Conservation (phyloP, 495 filamentous ascomycete genomes). For the Aspergillus campestris region DNA sequence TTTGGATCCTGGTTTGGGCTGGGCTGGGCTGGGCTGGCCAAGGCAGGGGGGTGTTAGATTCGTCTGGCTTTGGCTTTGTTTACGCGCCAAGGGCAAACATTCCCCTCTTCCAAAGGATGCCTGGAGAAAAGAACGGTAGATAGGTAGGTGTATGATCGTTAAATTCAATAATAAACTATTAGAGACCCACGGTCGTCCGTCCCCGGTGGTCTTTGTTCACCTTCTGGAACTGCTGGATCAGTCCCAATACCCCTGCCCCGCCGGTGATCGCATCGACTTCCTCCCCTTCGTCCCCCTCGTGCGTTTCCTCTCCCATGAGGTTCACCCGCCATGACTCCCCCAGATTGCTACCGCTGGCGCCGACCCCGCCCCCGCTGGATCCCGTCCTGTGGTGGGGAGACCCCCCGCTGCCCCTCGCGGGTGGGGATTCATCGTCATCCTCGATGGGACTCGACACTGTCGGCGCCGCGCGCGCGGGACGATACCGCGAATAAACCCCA, state of each 20-base stretch:
- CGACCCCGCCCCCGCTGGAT: slow-evolving; percentile 33
- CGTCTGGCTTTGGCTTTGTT: no score
- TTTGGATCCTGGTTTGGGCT: no score
- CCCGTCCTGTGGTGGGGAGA: slow-evolving; percentile 18
- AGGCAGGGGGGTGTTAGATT: no score
- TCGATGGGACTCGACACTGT: slow-evolving; percentile 31
- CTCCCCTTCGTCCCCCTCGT: slow-evolving; percentile 40
- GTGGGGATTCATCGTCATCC: slow-evolving; percentile 32
- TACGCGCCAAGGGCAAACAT: no score
- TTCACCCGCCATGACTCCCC: slow-evolving; percentile 60
- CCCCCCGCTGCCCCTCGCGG: slow-evolving; percentile 19
- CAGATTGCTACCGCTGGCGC: slow-evolving; percentile 48
- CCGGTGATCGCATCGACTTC: slow-evolving; percentile 41
- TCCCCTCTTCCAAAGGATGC: not conserved
- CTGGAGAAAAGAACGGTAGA: slow-evolving; percentile 3
- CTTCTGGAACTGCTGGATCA: slow-evolving; percentile 88
- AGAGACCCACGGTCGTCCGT: slow-evolving; percentile 32
- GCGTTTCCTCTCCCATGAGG: slow-evolving; percentile 37
- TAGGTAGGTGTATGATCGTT: not conserved
- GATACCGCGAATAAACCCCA: slow-evolving; percentile 46
- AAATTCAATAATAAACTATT: not conserved
- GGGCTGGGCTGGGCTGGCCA: no score
- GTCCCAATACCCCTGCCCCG: slow-evolving; percentile 59
- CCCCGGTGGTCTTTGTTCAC: slow-evolving; percentile 59
- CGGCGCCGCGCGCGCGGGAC: slow-evolving; percentile 27